Percentiles rank a stretch among this genome's conserved stretches.
Conservation (phyloP, 2,329 filamentous ascomycete genomes). For the Fonsecaea pugnacius region DNA sequence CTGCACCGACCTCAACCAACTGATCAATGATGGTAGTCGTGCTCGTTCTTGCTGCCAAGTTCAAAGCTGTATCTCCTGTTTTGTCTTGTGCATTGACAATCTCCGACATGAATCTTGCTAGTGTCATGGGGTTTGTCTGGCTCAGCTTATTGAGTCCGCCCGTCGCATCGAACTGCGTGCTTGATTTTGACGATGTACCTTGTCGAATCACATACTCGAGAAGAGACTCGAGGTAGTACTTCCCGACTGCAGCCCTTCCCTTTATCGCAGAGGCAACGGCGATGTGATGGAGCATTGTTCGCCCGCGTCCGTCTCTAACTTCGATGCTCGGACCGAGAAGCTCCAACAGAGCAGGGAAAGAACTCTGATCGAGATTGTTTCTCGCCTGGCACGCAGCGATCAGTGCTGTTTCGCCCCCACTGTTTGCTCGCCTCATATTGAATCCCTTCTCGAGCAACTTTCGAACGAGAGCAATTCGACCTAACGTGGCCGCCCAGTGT, state of each 20-base stretch:
- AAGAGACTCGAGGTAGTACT: slow-evolving; percentile 93
- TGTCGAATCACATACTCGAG: slow-evolving; percentile 93
- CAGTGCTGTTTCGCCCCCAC: slow-evolving; percentile 85
- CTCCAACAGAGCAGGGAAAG: slow-evolving; percentile 88
- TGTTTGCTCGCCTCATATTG: slow-evolving; percentile 85
- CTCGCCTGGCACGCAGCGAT: slow-evolving; percentile 92
- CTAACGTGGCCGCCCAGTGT: slow-evolving; percentile 94
- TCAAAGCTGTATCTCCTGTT: slow-evolving; percentile 90
- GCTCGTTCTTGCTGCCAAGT: slow-evolving; percentile 88
- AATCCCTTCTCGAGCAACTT: slow-evolving; percentile 82
- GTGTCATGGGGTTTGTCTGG: slow-evolving; percentile 64
- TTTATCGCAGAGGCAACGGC: slow-evolving; percentile 95
- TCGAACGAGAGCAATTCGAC: slow-evolving; percentile 78
- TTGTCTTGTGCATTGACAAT: slow-evolving; percentile 96
- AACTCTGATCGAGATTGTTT: slow-evolving; percentile 89
- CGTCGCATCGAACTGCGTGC: slow-evolving; percentile 49
- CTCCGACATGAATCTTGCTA: slow-evolving; percentile 93
- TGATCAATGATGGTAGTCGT: slow-evolving; percentile 97
- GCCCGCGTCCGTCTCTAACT: slow-evolving; percentile 81
- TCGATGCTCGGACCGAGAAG: slow-evolving; percentile 89
- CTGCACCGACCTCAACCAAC: slow-evolving; percentile 89
- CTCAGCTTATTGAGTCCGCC: slow-evolving; percentile 39
- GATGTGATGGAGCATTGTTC: slow-evolving; percentile 94
- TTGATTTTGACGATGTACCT: slow-evolving; percentile 60
- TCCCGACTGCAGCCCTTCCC: slow-evolving; percentile 84